Base-by-base conservation (phyloP, 2,329 filamentous ascomycete genomes). In the Tolypocladium album region DNA sequence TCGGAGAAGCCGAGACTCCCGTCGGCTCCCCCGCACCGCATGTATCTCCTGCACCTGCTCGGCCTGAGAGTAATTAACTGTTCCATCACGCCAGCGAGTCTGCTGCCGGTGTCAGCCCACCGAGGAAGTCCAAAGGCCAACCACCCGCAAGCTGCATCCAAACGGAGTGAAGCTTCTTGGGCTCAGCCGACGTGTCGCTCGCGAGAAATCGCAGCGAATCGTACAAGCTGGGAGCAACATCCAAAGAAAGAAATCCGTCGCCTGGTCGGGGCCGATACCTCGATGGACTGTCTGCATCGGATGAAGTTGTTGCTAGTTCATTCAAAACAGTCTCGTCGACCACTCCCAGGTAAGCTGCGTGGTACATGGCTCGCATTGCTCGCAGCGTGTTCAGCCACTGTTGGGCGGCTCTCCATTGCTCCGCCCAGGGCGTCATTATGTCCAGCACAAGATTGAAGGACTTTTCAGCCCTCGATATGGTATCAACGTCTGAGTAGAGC, bases 321-420 rank as follows among this genome's bases (percentile, higher is more conserved):
- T 45, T 39, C 36, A 39, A 27, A 3, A 58, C 24, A 9, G 45
- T 39, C 31, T 62, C 60, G 34, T 62, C 57, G 8, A 66, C 43
- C 43, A 65, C 62, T 31, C 65, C 64, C 4, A 64, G 47, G 34
- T 67, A 67, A 1, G 64, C 64, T 5, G 64, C 67, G 45, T 63
- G 61, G 60, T 68, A 68, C 2, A 66, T 55, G 47, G 60, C 62
- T 9, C 66, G 63, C 65, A 68, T 68, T 20, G 63, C 62, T n/a
- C 58, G 55, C 1, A 68, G 58, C 0, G 63, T 65, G 15, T 52
- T 40, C 11, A 61, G 55, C 67, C 67, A 68, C 45, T 66, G 63
- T 22, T 24, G 61, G 15, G 45, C 42, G 13, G 57, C 47, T 11
- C 17, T 60, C 65, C 64, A 66, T 27, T 56, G 31, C 4, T 39